Percentiles rank a stretch among this genome's conserved stretches.
Conservation (phyloP, 1,284 basidiomycete species). For the Naganishia sp. region DNA sequence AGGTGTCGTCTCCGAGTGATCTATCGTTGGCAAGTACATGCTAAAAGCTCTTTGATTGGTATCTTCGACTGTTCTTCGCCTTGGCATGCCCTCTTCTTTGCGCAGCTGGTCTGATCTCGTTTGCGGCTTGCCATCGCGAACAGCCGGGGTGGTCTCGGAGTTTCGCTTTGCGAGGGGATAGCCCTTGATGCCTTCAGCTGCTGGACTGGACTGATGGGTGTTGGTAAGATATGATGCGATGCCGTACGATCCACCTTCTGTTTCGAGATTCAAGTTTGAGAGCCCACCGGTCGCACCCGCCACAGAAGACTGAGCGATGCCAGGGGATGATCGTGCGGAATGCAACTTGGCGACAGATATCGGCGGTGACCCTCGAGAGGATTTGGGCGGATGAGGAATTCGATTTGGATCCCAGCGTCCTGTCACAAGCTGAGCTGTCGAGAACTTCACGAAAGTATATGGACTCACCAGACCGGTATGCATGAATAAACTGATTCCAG, state of each 20-base stretch:
- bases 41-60: conserved; percentile 4
- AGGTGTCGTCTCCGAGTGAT: background rate
- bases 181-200: conserved; percentile 12
- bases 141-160: background rate
- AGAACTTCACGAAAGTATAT: too few relatives aligned
- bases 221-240: conserved; percentile 24
- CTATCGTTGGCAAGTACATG: conserved; percentile 18
- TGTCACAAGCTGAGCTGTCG: background rate
- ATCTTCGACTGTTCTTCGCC: conserved; percentile 21
- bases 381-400: conserved; percentile 65
- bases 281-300: background rate
- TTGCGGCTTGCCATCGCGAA: background rate
- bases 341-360: conserved; percentile 26
- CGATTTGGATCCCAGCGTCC: conserved; percentile 72
- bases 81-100: conserved; percentile 3
- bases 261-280: conserved; percentile 15
- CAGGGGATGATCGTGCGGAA: conserved; percentile 26
- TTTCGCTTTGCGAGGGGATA: conserved; percentile 8
- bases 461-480: conserved; percentile 30
- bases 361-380: conserved; percentile 15
- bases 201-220: background rate
- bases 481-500: conserved; percentile 32
- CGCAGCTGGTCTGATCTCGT: background rate
- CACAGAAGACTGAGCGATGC: background rate
- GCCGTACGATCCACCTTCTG: conserved; percentile 21